Percentiles rank a stretch among this genome's conserved stretches.
phyloP scores from a whole-genome alignment of 305 asterid genomes.

The Coffea humblotiana region DNA sequence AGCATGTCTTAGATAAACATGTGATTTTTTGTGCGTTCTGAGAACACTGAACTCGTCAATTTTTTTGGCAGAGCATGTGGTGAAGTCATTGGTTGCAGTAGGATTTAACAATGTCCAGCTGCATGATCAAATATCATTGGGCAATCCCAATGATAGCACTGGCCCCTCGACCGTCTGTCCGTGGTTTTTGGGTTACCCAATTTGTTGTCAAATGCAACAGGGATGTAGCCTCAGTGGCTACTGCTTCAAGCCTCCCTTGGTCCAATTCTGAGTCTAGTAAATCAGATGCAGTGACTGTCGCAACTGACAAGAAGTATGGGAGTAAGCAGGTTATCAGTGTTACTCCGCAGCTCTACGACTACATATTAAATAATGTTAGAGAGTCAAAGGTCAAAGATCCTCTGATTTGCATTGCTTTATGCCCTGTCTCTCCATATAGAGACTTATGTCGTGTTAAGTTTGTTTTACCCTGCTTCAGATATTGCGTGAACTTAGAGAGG shows the following conservation, averaged over 20 bases:
- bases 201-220: constrained; percentile 15
- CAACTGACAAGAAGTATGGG: constrained; percentile 57
- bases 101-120: constrained; percentile 32
- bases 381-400: constrained; percentile 63
- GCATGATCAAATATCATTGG: constrained; percentile 31
- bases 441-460: not conserved
- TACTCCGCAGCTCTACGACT: constrained; percentile 65
- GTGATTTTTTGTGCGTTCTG: too few species aligned
- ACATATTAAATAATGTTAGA: constrained; percentile 74
- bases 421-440: not conserved
- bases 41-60: not conserved
- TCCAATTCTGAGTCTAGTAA: constrained; percentile 25
- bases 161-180: constrained; percentile 22
- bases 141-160: constrained; percentile 27
- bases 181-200: constrained; percentile 22
- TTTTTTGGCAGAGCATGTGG: not conserved
- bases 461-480: constrained; percentile 37
- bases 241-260: constrained; percentile 12
- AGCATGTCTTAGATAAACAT: too few species aligned
- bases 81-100: not conserved
- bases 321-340: constrained; percentile 76
- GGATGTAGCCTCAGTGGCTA: constrained; percentile 18
- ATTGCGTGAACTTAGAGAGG: constrained; percentile 88
- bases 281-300: constrained; percentile 41
- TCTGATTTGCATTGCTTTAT: not conserved